Evolutionary conservation across 176 grass and related monocot species (phyloP).

Genomic region (Eragrostis curvula): DNA sequence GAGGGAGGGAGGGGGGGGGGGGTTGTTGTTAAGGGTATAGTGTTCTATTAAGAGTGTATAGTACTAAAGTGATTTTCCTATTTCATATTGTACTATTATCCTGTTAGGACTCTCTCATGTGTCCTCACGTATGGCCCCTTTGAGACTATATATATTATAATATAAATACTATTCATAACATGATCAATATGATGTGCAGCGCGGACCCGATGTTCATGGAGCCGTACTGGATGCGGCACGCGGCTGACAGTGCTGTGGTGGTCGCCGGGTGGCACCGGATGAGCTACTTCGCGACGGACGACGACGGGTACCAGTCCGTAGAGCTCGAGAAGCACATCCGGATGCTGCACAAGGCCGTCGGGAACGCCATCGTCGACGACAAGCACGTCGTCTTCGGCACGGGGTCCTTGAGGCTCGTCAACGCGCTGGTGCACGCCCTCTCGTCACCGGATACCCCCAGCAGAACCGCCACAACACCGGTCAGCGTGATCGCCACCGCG

Average conservation of each 20-base stretch:
- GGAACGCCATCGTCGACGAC: slow-evolving; percentile 57
- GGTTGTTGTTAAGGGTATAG: too few species aligned
- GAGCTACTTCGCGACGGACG: slow-evolving; percentile 47
- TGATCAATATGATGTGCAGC: slow-evolving; percentile 18
- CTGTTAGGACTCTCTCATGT: too few species aligned
- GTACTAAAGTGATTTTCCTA: too few species aligned
- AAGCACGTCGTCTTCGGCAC: slow-evolving; percentile 64
- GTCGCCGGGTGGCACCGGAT: slow-evolving; percentile 77
- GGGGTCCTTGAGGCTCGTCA: slow-evolving; percentile 57
- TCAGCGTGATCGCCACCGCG: slow-evolving; percentile 52
- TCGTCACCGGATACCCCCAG: slow-evolving; percentile 36
- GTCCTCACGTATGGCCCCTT: too few species aligned
- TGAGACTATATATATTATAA: too few species aligned
- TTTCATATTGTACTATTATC: too few species aligned
- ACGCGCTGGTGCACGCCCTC: slow-evolving; percentile 69
- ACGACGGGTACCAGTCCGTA: slow-evolving; percentile 24
- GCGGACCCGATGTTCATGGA: slow-evolving; percentile 82
- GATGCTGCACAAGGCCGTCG: slow-evolving; percentile 58
- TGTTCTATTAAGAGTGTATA: too few species aligned
- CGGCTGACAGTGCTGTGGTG: slow-evolving; percentile 58
- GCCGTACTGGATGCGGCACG: slow-evolving; percentile 77
- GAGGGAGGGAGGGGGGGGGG: too few species aligned
- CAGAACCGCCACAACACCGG: slow-evolving; percentile 23
- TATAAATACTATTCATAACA: too few species aligned
- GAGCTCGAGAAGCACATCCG: slow-evolving; percentile 68